Base-by-base conservation (phyloP, 371 early-diverging fungal species). In the Phascolomyces articulosus region DNA sequence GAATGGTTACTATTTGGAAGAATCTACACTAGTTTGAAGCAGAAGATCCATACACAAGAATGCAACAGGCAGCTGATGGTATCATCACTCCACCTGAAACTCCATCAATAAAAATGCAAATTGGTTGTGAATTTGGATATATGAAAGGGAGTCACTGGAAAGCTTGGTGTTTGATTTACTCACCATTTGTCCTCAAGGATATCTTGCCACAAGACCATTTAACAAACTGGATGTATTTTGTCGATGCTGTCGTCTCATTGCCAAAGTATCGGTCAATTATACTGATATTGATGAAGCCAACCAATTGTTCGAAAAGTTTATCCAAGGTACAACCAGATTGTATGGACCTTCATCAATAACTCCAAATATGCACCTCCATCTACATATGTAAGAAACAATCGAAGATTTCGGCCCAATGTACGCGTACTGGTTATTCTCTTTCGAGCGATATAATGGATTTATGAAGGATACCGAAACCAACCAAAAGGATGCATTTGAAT, bases 321-420 rank as follows among this genome's bases (percentile, higher is more conserved):
- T 49, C 31, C 21, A 10, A n/a, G 20, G 23, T 16, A 11, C 55
- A 13, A 11, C 23, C 8, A 3, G 15, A 8, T n/a, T 44, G 16
- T 44, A 44, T 16, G 7, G 44, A 13, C 44, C 44, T 13, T 21
- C 24, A 9, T 21, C 2, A 21, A 48, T 38, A 7, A 63, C 56
- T 3, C 54, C 55, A 16, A 63, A 63, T 24, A 56, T 56, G 63
- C 63, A 63, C 31, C 41, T 4, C n/a, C 63, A 63, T 41, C 21
- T 24, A 8, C 63, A 63, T 41, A 20, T 63, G 2, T 40, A 40
- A 7, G 58, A 58, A 2, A 23, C 24, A 0, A 40, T 58, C 23
- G 23, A 40, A 40, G 54, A 62, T 31, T 31, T 54, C 20, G 53
- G 54, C 4, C 53, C 62, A 7, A 13, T 54, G 2, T 62, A 62